Evolutionary conservation across 805 yeast genomes (phyloP).

Genomic region (Saccharomycodes ludwigii): DNA sequence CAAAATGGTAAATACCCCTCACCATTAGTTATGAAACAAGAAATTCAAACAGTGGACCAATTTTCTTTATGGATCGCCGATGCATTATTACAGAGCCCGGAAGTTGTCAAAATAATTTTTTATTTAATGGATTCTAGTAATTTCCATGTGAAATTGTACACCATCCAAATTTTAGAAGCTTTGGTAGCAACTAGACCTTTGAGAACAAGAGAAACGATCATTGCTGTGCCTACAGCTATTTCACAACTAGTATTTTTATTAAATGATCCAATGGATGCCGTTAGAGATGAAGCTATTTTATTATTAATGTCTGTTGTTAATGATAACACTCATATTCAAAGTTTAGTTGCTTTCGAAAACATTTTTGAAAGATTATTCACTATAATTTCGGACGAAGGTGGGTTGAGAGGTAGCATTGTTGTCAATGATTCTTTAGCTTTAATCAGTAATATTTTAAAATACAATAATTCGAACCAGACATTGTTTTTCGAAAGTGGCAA

Average conservation of each 20-base stretch:
- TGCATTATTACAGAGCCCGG: constrained; percentile 58
- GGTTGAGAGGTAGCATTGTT: constrained; percentile 75
- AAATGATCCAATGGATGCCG: constrained; percentile 64
- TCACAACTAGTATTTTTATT: constrained; percentile 56
- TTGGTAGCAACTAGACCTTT: constrained; percentile 63
- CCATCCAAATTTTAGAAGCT: constrained; percentile 77
- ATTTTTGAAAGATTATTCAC: constrained; percentile 72
- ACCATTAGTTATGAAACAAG: constrained; percentile 47
- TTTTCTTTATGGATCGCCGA: constrained; percentile 93
- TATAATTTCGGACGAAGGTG: constrained; percentile 82
- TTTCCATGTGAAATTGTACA: constrained; percentile 68
- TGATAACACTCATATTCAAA: constrained; percentile 77
- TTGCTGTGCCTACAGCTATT: constrained; percentile 66
- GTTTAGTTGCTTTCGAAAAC: constrained; percentile 87
- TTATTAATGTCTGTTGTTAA: constrained; percentile 74
- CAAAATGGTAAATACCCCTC: constrained; percentile 74
- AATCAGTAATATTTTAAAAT: constrained; percentile 57
- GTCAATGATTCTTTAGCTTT: constrained; percentile 82
- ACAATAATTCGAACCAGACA: constrained; percentile 83
- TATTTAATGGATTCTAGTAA: constrained; percentile 42
- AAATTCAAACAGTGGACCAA: constrained; percentile 49
- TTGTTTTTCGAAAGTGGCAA: constrained; percentile 79
- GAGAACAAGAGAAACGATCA: constrained; percentile 60
- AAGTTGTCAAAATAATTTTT: constrained; percentile 15
- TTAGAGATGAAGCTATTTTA: constrained; percentile 77